Evolutionary conservation across 2,329 filamentous ascomycete genomes (phyloP).

Genomic region (Xylaria sp.): DNA sequence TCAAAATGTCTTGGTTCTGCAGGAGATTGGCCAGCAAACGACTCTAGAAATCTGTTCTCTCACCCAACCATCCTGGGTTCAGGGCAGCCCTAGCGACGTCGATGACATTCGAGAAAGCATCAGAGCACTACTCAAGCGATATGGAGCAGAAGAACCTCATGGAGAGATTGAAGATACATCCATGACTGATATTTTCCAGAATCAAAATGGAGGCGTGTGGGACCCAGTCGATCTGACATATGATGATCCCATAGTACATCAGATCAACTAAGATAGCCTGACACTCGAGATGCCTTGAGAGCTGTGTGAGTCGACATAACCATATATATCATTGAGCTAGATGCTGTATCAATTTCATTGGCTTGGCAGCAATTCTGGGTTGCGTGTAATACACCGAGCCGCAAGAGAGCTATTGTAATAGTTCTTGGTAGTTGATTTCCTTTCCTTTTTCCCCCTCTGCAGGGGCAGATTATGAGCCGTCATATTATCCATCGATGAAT

Average conservation of each 20-base stretch:
- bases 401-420: background rate
- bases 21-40: constrained; percentile 15
- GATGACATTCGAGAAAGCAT: background rate
- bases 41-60: constrained; percentile 25
- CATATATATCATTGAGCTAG: background rate
- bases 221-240: background rate
- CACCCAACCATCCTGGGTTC: constrained; percentile 5
- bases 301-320: background rate
- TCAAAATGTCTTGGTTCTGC: background rate
- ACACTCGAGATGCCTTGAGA: background rate
- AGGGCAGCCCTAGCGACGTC: background rate
- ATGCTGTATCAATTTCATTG: background rate
- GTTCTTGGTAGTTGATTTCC: background rate
- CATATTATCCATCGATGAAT: background rate
- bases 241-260: background rate
- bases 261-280: background rate
- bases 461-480: background rate
- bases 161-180: background rate
- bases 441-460: background rate
- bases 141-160: constrained; percentile 4
- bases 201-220: background rate
- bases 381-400: background rate
- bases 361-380: background rate
- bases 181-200: background rate
- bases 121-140: constrained; percentile 4